Conservation (phyloP, 768 basidiomycete species). For the Podaxis sp. region DNA sequence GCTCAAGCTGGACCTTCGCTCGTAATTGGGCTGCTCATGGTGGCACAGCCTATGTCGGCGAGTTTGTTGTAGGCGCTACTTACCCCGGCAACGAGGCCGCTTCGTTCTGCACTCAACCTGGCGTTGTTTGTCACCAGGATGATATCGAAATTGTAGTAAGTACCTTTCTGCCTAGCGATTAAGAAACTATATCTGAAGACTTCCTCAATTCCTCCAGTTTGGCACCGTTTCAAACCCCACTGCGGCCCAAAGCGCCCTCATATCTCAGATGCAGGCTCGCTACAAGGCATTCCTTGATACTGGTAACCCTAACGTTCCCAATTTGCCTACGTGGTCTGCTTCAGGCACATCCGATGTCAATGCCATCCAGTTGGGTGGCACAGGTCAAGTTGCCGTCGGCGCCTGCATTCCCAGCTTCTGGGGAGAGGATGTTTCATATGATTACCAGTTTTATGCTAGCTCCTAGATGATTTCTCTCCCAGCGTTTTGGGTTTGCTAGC, state of each 20-base stretch:
- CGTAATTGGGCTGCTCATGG: conserved; percentile 65
- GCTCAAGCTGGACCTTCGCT: conserved; percentile 69
- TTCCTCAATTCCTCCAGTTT: conserved; percentile 28
- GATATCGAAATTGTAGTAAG: conserved; percentile 78
- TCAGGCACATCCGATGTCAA: conserved; percentile 52
- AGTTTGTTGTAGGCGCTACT: conserved; percentile 65
- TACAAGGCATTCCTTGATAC: conserved; percentile 64
- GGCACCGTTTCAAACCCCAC: conserved; percentile 60
- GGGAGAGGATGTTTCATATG: conserved; percentile 61
- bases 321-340: conserved; percentile 50
- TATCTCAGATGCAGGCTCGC: conserved; percentile 64
- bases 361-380: conserved; percentile 60
- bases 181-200: conserved; percentile 5
- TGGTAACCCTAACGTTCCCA: conserved; percentile 59
- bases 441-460: conserved; percentile 66
- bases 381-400: conserved; percentile 47
- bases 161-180: conserved; percentile 17
- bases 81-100: conserved; percentile 63
- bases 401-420: conserved; percentile 69
- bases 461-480: conserved; percentile 3
- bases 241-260: conserved; percentile 54
- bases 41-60: conserved; percentile 64
- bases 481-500: neutral
- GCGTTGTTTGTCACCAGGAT: conserved; percentile 75
- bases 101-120: conserved; percentile 53